Base-by-base conservation (phyloP, 495 filamentous ascomycete genomes). In the Trichoderma parareesei region DNA sequence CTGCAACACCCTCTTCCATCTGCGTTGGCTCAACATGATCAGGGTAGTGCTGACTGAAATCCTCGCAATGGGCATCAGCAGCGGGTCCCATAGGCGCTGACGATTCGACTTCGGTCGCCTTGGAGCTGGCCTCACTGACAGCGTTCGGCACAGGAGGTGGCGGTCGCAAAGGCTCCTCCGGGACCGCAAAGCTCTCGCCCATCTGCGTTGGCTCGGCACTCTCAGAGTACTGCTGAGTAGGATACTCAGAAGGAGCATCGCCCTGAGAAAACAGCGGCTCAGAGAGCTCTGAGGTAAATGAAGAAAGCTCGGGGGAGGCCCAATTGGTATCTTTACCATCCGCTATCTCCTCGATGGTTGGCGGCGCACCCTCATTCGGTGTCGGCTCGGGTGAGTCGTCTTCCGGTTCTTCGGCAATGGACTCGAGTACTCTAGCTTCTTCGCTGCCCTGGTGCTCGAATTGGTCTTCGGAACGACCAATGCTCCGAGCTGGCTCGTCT, bases 181-280 rank as follows among this genome's bases (percentile, higher is more conserved):
- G 40, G 38, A 20, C 16, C 40, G 8, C 33, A 62, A 16, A 41
- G n/a, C n/a, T 20, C 37, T 41, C 41, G 11, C 35, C 60, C 41
- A 59, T 38, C 43, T 63, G 61, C 61, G 61, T 44, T 14, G 61
- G n/a, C 43, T 63, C 60, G 20, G 8, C n/a, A 16, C n/a, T 42
- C 14, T 37, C 5, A 27, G 43, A 42, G 16, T 14, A 9, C 9
- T 53, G 27, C 42, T 62, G 38, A 11, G 38, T 37, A 20, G 64
- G 18, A 4, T 55, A 41, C 16, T 43, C 60, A 61, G 41, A 18
- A 8, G 60, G 35, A 61, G 20, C n/a, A 63, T 63, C 61, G 11
- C 43, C 42, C 27, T 63, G 61, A 37, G 41, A 27, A 27, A 63
- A 63, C 8, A 63, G 38, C n/a, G 42, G 61, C 42, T 63, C 61